Evolutionary conservation across 768 basidiomycete species (phyloP).

Genomic region (Mycena rebaudengoi): DNA sequence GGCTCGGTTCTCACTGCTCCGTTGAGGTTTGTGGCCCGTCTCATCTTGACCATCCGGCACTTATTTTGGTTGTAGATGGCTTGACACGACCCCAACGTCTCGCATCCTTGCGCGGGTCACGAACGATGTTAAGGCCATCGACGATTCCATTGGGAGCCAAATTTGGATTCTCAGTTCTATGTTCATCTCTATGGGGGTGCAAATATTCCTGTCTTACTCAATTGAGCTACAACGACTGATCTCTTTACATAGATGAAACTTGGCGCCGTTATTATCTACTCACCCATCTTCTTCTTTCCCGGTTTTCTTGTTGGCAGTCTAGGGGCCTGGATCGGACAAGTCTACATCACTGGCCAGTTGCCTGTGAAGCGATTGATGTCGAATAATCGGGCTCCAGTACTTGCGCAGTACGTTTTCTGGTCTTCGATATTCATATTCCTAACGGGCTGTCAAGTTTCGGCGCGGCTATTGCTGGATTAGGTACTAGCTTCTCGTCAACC

Average conservation of each 20-base stretch:
- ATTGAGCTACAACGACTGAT: not conserved
- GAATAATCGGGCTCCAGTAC: constrained; percentile 33
- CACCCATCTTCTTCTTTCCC: constrained; percentile 40
- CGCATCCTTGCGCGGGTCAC: constrained; percentile 60
- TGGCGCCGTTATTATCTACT: constrained; percentile 35
- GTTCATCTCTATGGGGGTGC: constrained; percentile 44
- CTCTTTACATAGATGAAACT: constrained; percentile 39
- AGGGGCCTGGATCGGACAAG: constrained; percentile 29
- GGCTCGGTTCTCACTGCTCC: constrained; percentile 54
- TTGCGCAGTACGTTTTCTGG: constrained; percentile 40
- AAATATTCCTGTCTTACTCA: constrained; percentile 20
- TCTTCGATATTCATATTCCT: constrained; percentile 31
- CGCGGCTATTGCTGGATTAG: constrained; percentile 54
- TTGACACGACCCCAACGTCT: constrained; percentile 28
- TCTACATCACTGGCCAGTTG: constrained; percentile 38
- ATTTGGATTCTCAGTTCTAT: constrained; percentile 28
- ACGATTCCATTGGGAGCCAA: constrained; percentile 44
- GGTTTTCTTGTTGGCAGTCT: constrained; percentile 33
- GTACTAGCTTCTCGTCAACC: not conserved
- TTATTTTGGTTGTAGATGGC: constrained; percentile 36
- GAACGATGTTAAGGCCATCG: constrained; percentile 51
- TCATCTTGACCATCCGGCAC: not conserved
- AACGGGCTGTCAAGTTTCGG: constrained; percentile 38
- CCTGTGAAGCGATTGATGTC: constrained; percentile 36
- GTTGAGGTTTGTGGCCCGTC: constrained; percentile 42